These are phyloP conservation scores for Lactuca saligna DNA, from an alignment of 129 eudicot species.

Conservation along the genomic window DNA sequence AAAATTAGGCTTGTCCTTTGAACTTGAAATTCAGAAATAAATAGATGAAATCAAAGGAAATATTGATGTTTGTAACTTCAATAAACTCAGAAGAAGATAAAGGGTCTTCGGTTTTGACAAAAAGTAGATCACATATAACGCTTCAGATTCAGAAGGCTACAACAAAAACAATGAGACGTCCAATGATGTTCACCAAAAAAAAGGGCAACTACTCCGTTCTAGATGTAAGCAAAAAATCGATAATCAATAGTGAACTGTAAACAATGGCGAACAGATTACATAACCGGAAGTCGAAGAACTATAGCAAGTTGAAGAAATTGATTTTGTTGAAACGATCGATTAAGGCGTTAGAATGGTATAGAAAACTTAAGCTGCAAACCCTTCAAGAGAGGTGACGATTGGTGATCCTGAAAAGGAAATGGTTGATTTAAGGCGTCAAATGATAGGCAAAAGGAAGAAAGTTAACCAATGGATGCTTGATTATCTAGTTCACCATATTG, in stretches of 20 bases:
- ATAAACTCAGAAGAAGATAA: too few relatives aligned
- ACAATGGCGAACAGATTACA: slow-evolving; percentile 20
- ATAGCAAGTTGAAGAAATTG: slow-evolving; percentile 67
- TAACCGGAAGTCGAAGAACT: slow-evolving; percentile 51
- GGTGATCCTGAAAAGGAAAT: slow-evolving; percentile 44
- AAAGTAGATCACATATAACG: too few relatives aligned
- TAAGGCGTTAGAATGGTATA: slow-evolving; percentile 61
- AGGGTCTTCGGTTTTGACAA: too few relatives aligned
- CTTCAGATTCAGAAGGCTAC: too few relatives aligned
- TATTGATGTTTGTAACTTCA: too few relatives aligned
- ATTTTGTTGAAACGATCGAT: slow-evolving; percentile 69
- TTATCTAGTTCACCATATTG: slow-evolving; percentile 84
- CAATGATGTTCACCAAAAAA: not conserved
- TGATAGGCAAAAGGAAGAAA: slow-evolving; percentile 68
- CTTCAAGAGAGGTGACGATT: slow-evolving; percentile 16
- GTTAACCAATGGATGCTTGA: slow-evolving; percentile 98
- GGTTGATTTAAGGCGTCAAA: slow-evolving; percentile 53
- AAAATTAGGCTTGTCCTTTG: too few relatives aligned
- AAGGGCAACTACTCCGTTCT: slow-evolving; percentile 7
- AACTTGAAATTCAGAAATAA: too few relatives aligned
- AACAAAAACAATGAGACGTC: too few relatives aligned
- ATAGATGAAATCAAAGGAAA: too few relatives aligned
- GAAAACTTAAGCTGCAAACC: slow-evolving; percentile 38
- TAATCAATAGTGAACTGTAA: slow-evolving; percentile 14
- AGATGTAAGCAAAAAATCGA: slow-evolving; percentile 1